A percentile compares a stretch with the other conserved stretches of the same genome.
These are phyloP conservation scores for Xanthoparmelia taractica DNA, from an alignment of 495 filamentous ascomycete species.

Conservation along the genomic window DNA sequence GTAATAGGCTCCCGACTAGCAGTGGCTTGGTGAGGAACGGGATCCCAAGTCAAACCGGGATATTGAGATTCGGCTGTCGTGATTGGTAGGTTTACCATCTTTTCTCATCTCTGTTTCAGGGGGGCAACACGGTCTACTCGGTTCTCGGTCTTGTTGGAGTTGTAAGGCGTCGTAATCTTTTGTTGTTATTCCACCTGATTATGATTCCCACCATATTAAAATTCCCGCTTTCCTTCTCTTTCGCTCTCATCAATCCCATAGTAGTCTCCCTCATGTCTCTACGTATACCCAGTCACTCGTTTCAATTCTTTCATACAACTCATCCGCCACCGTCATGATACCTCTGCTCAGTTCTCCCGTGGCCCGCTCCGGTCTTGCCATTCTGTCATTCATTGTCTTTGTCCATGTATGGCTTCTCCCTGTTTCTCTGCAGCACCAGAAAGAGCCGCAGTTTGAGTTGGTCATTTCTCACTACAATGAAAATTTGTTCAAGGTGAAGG, in stretches of 20 bases:
- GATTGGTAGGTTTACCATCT: too few relatives aligned
- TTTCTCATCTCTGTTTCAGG: too few relatives aligned
- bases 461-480: conserved; percentile 11
- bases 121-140: too few relatives aligned
- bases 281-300: background rate
- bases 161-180: conserved; percentile 1
- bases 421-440: background rate
- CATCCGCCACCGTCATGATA: background rate
- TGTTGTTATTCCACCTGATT: background rate
- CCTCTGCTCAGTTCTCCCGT: background rate
- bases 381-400: background rate
- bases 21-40: too few relatives aligned
- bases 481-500: conserved; percentile 5
- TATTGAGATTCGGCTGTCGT: too few relatives aligned
- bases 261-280: background rate
- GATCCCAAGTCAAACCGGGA: too few relatives aligned
- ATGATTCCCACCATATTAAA: too few relatives aligned
- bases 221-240: background rate
- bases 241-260: background rate
- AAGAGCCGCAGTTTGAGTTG: conserved; percentile 2
- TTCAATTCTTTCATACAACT: background rate
- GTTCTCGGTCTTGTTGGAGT: too few relatives aligned
- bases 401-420: background rate
- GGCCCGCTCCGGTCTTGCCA: background rate
- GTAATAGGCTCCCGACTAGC: too few relatives aligned